Conservation (phyloP, 2,329 filamentous ascomycete genomes). For the Delphinella strobiligena region DNA sequence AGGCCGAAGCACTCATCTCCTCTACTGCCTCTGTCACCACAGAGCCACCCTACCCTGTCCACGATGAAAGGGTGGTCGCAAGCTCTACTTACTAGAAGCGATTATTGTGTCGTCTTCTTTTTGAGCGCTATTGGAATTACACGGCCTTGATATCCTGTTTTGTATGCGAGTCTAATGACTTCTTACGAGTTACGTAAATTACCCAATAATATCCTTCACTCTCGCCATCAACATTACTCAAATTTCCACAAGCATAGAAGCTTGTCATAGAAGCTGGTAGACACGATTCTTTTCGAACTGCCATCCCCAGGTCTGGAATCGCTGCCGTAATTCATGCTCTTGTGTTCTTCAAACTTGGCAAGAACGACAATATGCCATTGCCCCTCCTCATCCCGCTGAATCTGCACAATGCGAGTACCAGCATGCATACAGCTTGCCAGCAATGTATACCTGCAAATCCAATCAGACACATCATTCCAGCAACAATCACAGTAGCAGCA, state of each 20-base stretch:
- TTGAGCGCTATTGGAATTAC: too few species aligned
- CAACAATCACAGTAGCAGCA: too few species aligned
- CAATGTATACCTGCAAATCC: slow-evolving; percentile 33
- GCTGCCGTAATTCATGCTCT: slow-evolving; percentile 91
- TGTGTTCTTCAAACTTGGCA: slow-evolving; percentile 67
- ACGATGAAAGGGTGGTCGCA: neutral
- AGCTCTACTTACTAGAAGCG: neutral
- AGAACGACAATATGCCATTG: slow-evolving; percentile 53
- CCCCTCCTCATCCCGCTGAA: slow-evolving; percentile 23
- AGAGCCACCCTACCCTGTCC: slow-evolving; percentile 5
- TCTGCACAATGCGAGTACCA: slow-evolving; percentile 54
- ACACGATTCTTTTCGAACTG: slow-evolving; percentile 39
- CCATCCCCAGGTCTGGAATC: slow-evolving; percentile 44
- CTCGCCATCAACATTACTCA: slow-evolving; percentile 6
- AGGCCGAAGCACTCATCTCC: too few species aligned
- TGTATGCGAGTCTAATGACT: neutral
- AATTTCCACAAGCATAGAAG: slow-evolving; percentile 61
- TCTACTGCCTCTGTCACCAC: neutral
- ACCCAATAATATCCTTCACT: neutral
- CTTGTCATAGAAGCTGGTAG: slow-evolving; percentile 68
- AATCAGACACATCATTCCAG: neutral
- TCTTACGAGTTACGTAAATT: neutral
- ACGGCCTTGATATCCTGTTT: neutral
- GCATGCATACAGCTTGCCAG: slow-evolving; percentile 92
- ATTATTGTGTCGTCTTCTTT: too few species aligned